Conservation (phyloP, 139 green algal genomes). For the Picochlorum sp. region DNA sequence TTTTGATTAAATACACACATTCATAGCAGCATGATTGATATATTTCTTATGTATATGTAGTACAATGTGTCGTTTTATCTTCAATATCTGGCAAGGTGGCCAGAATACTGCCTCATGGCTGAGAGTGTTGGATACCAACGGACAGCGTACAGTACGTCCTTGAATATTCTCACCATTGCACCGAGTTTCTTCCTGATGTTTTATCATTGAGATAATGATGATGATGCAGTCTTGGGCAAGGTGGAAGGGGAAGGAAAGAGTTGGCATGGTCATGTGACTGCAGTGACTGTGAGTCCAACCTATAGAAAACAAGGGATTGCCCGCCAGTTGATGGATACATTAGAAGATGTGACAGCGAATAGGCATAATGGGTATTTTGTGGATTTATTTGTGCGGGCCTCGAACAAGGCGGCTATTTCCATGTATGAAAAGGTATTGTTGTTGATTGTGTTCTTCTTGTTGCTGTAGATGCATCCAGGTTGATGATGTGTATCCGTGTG, state of each 20-base stretch:
- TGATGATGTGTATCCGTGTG: not conserved
- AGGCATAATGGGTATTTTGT: constrained; percentile 92
- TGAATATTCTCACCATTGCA: not conserved
- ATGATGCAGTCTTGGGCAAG: constrained; percentile 77
- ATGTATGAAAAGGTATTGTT: constrained; percentile 71
- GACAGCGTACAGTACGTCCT: constrained; percentile 74
- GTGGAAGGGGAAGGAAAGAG: constrained; percentile 72
- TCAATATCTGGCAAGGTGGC: constrained; percentile 85
- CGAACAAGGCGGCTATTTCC: constrained; percentile 80
- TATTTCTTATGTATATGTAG: constrained; percentile 21
- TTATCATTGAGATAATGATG: not conserved
- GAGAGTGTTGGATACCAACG: constrained; percentile 45
- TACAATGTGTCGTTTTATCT: constrained; percentile 97
- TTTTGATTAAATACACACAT: too few relatives aligned
- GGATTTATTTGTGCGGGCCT: constrained; percentile 94
- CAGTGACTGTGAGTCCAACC: constrained; percentile 86
- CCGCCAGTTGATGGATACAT: constrained; percentile 78
- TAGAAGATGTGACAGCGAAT: constrained; percentile 77
- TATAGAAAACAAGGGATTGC: constrained; percentile 77
- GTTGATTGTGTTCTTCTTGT: not conserved
- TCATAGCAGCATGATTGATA: too few relatives aligned
- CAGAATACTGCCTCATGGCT: constrained; percentile 83
- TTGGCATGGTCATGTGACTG: constrained; percentile 98
- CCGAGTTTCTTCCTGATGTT: too few relatives aligned
- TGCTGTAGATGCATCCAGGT: too few relatives aligned